phyloP scores from a whole-genome alignment of 768 basidiomycete species.

The Hygrophorus pudorinus region DNA sequence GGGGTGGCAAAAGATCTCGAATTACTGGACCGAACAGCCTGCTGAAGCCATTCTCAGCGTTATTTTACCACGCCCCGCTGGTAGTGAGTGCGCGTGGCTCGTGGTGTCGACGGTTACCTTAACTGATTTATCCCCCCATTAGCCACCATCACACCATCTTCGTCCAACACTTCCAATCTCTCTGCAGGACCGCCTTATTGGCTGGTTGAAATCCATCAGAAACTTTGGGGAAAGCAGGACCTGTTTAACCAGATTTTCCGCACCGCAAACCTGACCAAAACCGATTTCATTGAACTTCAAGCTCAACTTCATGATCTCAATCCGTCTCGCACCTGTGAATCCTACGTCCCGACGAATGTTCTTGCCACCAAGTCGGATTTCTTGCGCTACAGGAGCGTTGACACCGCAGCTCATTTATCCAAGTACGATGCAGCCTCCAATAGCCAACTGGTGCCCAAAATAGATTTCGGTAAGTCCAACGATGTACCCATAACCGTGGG shows the following conservation, averaged over 20 bases:
- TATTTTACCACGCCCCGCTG: no score
- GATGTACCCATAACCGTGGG: no score
- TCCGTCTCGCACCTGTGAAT: slow-evolving; percentile 3
- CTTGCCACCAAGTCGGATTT: slow-evolving; percentile 7
- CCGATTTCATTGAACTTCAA: slow-evolving; percentile 2
- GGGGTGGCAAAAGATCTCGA: no score
- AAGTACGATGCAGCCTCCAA: slow-evolving; percentile 1
- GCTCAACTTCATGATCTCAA: background rate
- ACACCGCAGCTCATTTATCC: background rate
- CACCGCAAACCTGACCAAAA: slow-evolving; percentile 7
- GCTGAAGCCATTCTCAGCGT: no score
- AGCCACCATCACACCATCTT: no score
- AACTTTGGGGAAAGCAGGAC: slow-evolving; percentile 6
- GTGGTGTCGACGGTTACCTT: no score
- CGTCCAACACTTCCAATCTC: no score
- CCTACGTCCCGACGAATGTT: slow-evolving; percentile 4
- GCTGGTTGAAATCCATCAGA: slow-evolving; percentile 8
- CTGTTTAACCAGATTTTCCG: slow-evolving; percentile 7
- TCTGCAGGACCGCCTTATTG: background rate
- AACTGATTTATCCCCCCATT: no score
- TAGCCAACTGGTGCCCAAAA: no score
- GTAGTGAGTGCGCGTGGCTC: no score
- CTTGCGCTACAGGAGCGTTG: slow-evolving; percentile 5
- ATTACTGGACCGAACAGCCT: no score
- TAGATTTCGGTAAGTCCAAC: background rate